Percentiles rank a stretch among this genome's conserved stretches.
These are phyloP conservation scores for Larix kaempferi DNA, from an alignment of 75 land plant species.

Conservation along the genomic window DNA sequence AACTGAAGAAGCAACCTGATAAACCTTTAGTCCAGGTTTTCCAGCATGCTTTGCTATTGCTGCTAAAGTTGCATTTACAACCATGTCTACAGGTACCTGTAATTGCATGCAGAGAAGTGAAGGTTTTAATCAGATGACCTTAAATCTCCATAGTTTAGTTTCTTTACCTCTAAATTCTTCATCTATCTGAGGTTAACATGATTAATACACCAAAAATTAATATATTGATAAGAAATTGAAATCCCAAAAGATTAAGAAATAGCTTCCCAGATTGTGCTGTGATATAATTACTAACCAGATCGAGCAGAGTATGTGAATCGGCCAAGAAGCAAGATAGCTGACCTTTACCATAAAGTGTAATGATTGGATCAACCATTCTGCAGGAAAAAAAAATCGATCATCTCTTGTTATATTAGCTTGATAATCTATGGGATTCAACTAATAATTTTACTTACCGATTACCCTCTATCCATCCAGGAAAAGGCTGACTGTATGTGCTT, in stretches of 20 bases:
- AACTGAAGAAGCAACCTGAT: neutral
- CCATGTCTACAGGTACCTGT: neutral
- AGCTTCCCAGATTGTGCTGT: too few relatives aligned
- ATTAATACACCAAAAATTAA: too few relatives aligned
- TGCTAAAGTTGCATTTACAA: neutral
- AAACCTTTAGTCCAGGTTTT: neutral
- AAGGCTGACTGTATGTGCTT: conserved; percentile 80
- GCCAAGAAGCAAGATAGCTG: conserved; percentile 74
- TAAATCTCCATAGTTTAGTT: too few relatives aligned
- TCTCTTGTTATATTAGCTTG: neutral
- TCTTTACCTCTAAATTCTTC: too few relatives aligned
- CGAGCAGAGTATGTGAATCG: conserved; percentile 78
- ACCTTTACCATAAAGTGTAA: conserved; percentile 85
- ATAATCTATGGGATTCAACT: neutral
- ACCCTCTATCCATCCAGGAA: conserved; percentile 97
- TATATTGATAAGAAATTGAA: too few relatives aligned
- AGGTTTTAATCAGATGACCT: too few relatives aligned
- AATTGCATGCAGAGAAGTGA: neutral
- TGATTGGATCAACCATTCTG: conserved; percentile 95
- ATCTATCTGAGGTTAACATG: too few relatives aligned
- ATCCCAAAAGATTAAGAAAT: too few relatives aligned
- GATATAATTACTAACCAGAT: conserved; percentile 61
- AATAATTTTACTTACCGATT: conserved; percentile 24
- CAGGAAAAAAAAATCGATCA: neutral
- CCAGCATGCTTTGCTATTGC: neutral